phyloP scores from a whole-genome alignment of 2,329 filamentous ascomycete species.

The Diaporthe batatas region DNA sequence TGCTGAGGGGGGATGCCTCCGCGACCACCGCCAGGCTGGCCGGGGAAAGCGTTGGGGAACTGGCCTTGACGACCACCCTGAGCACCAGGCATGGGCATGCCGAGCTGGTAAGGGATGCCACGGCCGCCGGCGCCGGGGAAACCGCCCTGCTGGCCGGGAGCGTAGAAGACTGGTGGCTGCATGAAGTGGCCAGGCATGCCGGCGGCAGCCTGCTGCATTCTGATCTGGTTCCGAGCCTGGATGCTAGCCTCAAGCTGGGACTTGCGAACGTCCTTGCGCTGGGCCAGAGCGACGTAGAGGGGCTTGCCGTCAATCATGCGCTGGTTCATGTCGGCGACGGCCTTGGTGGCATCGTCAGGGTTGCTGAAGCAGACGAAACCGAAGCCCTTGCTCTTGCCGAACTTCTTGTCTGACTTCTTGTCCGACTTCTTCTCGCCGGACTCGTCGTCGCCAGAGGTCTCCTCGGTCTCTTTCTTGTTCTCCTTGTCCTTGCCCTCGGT shows the following conservation, averaged over 20 bases:
- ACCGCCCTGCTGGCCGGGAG: slow-evolving; percentile 81
- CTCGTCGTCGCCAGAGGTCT: slow-evolving; percentile 61
- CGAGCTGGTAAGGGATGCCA: slow-evolving; percentile 75
- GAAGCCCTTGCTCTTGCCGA: slow-evolving; percentile 99
- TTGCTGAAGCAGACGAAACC: slow-evolving; percentile 99
- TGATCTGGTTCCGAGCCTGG: slow-evolving; percentile 97
- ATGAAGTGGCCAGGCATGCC: slow-evolving; percentile 78
- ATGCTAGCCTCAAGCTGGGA: slow-evolving; percentile 99
- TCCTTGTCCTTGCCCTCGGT: slow-evolving; percentile 66
- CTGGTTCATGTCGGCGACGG: slow-evolving; percentile 99
- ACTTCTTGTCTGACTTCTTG: slow-evolving; percentile 73
- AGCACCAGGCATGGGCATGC: slow-evolving; percentile 76
- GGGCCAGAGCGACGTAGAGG: slow-evolving; percentile 95
- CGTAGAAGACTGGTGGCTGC: slow-evolving; percentile 93
- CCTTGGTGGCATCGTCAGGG: slow-evolving; percentile 98
- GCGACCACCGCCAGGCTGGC: slow-evolving; percentile 84
- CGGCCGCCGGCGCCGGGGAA: slow-evolving; percentile 74
- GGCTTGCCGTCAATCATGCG: slow-evolving; percentile 98
- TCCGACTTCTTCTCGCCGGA: slow-evolving; percentile 69
- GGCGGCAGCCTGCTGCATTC: slow-evolving; percentile 96
- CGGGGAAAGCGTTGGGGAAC: slow-evolving; percentile 84
- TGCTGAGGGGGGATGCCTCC: slow-evolving; percentile 86
- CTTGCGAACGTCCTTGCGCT: slow-evolving; percentile 99
- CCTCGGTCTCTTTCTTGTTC: slow-evolving; percentile 62
- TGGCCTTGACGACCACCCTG: slow-evolving; percentile 88